Base-by-base conservation (phyloP, 768 basidiomycete genomes). In the Vararia minispora region DNA sequence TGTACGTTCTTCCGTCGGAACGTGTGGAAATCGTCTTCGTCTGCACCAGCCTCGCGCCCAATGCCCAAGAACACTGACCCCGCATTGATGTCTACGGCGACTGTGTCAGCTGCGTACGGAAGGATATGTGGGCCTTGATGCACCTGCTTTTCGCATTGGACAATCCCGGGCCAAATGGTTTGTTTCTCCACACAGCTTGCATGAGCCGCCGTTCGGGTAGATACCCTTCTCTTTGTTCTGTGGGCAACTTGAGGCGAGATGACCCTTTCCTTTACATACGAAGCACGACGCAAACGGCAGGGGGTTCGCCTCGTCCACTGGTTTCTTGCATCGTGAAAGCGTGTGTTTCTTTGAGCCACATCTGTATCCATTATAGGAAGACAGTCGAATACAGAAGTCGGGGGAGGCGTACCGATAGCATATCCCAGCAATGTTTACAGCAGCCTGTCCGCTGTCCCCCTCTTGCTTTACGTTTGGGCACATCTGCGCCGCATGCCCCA, bases 11-110 rank as follows among this genome's bases (percentile, higher is more conserved):
- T 69, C 30, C 88, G 71, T 53, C 79, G 80, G 56, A 90, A 69
- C 1, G 66, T 65, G 56, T 91, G 90, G 60, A 92, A 95, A 55
- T 95, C 92, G 52, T 97, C 92, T 57, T 97, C 92, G 54, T 97
- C 92, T 7, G 92, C 81, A 17, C 89, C 88, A 0, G 71, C 76
- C 27, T 66, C 74, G 22, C 54, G 54, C 1, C 67, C 67, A 1
- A 54, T 57, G 13, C 72, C 71, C 6, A 69, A 58, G 13, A 76
- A 68, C 0, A 72, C 46, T 1, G 62, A 54, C 3, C 54, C 58
- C 9, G 70, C 57, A 0, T 58, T 52, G 16, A 58, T 58, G 53
- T 64, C 65, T 63, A 49, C 28, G n/a, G n/a, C n/a, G n/a, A n/a
- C n/a, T n/a, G n/a, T n/a, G n/a, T n/a, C n/a, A n/a, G n/a, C n/a